Evolutionary conservation across 148 eudicot species (phyloP).

Genomic region (Rhododendron molle): DNA sequence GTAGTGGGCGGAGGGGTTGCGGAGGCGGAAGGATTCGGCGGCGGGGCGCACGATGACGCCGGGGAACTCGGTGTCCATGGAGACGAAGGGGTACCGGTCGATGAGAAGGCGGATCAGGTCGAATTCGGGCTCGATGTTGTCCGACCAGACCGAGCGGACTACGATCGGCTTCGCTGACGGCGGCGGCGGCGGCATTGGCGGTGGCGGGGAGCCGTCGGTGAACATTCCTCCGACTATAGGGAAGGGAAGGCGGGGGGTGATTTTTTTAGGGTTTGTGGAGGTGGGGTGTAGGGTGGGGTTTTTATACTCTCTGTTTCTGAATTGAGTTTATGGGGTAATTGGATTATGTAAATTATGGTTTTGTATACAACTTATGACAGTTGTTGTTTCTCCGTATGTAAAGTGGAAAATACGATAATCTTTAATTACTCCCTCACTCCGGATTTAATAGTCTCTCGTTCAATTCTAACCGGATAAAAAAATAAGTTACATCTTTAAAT

Average conservation of each 20-base stretch:
- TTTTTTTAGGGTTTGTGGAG: not conserved
- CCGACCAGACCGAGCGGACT: constrained; percentile 45
- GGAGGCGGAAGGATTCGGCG: constrained; percentile 7
- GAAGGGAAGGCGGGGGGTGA: not conserved
- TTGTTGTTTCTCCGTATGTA: not conserved
- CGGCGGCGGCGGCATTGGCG: not conserved
- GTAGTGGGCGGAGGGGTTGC: constrained; percentile 22
- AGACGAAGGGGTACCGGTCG: constrained; percentile 31
- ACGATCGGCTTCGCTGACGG: not conserved
- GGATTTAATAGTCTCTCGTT: no score
- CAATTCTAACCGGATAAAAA: no score
- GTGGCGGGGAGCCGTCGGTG: constrained; percentile 1
- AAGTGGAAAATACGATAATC: not conserved
- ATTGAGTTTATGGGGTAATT: not conserved
- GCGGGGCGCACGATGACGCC: constrained; percentile 24
- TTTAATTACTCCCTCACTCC: no score
- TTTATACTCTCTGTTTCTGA: not conserved
- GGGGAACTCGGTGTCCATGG: constrained; percentile 58
- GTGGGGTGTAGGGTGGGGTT: not conserved
- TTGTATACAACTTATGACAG: not conserved
- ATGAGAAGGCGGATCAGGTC: constrained; percentile 20
- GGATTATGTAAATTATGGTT: not conserved
- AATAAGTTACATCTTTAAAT: no score
- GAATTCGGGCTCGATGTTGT: constrained; percentile 41
- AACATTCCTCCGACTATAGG: not conserved